Evolutionary conservation across 129 eudicot genomes (phyloP).

Genomic region (Oenanthe sinensis): DNA sequence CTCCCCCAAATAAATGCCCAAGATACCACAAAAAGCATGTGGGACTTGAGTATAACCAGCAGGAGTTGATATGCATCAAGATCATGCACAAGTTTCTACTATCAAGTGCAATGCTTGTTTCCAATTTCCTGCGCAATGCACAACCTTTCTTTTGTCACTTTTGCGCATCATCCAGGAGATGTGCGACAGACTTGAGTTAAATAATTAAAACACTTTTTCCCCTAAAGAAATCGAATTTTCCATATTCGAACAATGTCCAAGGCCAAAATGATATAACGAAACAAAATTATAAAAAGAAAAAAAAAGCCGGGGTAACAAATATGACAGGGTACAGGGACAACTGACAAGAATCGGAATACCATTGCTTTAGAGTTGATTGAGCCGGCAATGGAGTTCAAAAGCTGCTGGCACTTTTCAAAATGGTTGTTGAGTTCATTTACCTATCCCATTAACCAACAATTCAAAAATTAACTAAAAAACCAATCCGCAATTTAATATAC

Average conservation of each 20-base stretch:
- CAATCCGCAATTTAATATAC: background rate
- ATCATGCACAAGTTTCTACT: background rate
- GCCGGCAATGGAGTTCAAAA: constrained; percentile 70
- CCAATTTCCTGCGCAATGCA: too few relatives aligned
- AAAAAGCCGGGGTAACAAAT: background rate
- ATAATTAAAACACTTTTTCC: background rate
- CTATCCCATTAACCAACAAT: constrained; percentile 29
- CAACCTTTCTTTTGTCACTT: too few relatives aligned
- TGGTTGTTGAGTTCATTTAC: constrained; percentile 67
- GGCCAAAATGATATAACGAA: background rate
- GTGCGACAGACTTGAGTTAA: background rate
- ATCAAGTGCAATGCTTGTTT: background rate
- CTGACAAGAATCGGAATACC: constrained; percentile 24
- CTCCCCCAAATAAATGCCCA: background rate
- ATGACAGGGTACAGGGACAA: background rate
- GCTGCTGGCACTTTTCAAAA: constrained; percentile 96
- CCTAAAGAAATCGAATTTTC: background rate
- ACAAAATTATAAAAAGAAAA: background rate
- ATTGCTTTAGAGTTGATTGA: constrained; percentile 64
- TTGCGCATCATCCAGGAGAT: background rate
- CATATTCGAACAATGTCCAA: background rate
- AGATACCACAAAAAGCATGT: too few relatives aligned
- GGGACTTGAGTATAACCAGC: too few relatives aligned
- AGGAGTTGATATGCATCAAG: background rate
- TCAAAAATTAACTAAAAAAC: background rate